Conservation (phyloP, 1,284 basidiomycete species). For the Trichosporon inkin region DNA sequence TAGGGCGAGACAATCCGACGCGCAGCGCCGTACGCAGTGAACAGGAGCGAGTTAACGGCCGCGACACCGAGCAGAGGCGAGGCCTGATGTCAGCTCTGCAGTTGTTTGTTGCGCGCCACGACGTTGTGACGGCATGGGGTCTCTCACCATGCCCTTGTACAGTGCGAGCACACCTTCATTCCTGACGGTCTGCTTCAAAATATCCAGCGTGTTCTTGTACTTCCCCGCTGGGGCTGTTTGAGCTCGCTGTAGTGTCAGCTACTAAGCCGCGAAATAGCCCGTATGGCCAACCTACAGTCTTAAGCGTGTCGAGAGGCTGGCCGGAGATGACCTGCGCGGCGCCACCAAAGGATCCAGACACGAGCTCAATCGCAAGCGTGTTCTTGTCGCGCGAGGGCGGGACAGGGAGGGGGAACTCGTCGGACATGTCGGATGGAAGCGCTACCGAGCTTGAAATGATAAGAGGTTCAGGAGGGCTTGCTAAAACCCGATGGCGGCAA, state of each 20-base stretch:
- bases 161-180: conserved; percentile 41
- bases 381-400: conserved; percentile 38
- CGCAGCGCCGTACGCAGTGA: conserved; percentile 79
- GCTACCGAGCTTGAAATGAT: background rate
- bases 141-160: conserved; percentile 16
- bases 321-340: conserved; percentile 67
- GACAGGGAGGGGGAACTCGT: conserved; percentile 29
- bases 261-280: background rate
- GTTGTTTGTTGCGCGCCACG: too few relatives aligned
- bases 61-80: conserved; percentile 91
- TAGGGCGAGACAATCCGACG: conserved; percentile 82
- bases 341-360: conserved; percentile 51
- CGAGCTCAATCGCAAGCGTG: conserved; percentile 46
- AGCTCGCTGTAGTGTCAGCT: conserved; percentile 39
- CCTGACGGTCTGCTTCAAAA: conserved; percentile 68
- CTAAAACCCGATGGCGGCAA: too few relatives aligned
- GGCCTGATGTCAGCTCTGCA: conserved; percentile 50
- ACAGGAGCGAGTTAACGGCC: conserved; percentile 91
- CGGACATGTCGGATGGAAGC: conserved; percentile 5
- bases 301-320: conserved; percentile 76
- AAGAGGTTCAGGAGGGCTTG: too few relatives aligned
- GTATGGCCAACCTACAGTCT: conserved; percentile 50
- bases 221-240: conserved; percentile 52
- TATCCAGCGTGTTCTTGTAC: conserved; percentile 89
- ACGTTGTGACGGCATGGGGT: too few relatives aligned